These are phyloP conservation scores for Ophiosphaerella narmari DNA, from an alignment of 2,329 filamentous ascomycete genomes.

Conservation along the genomic window DNA sequence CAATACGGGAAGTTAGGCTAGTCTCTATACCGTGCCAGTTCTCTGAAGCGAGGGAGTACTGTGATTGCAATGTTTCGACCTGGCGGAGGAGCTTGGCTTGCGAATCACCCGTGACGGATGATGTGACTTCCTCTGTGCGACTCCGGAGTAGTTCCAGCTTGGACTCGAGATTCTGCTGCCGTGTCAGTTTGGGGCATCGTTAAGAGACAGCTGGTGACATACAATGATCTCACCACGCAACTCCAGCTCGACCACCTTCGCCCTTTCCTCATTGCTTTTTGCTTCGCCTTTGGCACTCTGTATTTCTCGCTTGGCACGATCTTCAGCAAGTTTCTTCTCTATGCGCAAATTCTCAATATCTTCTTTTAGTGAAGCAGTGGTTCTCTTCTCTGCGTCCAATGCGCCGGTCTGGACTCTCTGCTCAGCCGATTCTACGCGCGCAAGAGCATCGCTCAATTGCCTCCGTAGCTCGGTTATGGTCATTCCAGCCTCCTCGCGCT, in stretches of 20 bases:
- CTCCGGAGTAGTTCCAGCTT: slow-evolving; percentile 87
- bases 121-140: slow-evolving; percentile 86
- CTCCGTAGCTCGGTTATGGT: slow-evolving; percentile 70
- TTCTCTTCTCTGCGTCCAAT: slow-evolving; percentile 67
- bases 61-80: slow-evolving; percentile 92
- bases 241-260: slow-evolving; percentile 72
- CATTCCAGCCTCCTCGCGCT: slow-evolving; percentile 66
- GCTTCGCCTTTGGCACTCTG: slow-evolving; percentile 74
- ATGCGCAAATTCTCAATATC: slow-evolving; percentile 69
- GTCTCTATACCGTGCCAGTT: slow-evolving; percentile 98
- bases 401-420: slow-evolving; percentile 69
- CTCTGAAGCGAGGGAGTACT: slow-evolving; percentile 90
- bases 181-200: slow-evolving; percentile 24
- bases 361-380: slow-evolving; percentile 61
- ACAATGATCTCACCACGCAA: slow-evolving; percentile 74
- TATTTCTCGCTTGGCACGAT: slow-evolving; percentile 72
- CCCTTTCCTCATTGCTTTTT: slow-evolving; percentile 72
- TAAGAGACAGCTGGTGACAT: slow-evolving; percentile 8
- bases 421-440: slow-evolving; percentile 69
- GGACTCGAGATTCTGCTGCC: slow-evolving; percentile 72
- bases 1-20: slow-evolving; percentile 76
- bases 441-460: slow-evolving; percentile 70
- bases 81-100: slow-evolving; percentile 91
- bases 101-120: slow-evolving; percentile 77
- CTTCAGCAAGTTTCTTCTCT: slow-evolving; percentile 76